Percentiles rank a stretch among this genome's conserved stretches.
Conservation (phyloP, 2,329 filamentous ascomycete genomes). For the Ploettnerulaceae sp. region DNA sequence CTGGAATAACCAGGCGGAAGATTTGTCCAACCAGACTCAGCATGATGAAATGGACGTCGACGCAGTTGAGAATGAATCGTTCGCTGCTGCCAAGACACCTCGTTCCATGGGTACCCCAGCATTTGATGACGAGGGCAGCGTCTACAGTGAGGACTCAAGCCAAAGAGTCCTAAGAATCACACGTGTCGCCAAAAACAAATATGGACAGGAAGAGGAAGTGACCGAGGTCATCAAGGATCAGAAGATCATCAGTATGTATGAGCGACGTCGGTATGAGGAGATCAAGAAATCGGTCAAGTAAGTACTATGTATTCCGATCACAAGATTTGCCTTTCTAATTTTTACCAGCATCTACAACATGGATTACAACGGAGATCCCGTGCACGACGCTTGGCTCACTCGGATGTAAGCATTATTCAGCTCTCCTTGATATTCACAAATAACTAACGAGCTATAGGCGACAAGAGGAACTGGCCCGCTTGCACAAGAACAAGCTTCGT, state of each 20-base stretch:
- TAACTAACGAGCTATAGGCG: too few species aligned
- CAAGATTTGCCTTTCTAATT: conserved; percentile 15
- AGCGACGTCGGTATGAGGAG: conserved; percentile 57
- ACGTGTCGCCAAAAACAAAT: conserved; percentile 58
- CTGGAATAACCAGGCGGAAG: conserved; percentile 82
- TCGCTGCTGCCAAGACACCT: conserved; percentile 49
- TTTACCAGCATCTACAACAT: conserved; percentile 50
- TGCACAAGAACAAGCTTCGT: conserved; percentile 88
- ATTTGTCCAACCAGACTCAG: conserved; percentile 67
- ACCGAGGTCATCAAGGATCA: conserved; percentile 67
- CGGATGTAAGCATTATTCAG: too few species aligned
- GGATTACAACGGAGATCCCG: conserved; percentile 60
- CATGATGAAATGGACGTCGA: conserved; percentile 54
- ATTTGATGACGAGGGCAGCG: conserved; percentile 74
- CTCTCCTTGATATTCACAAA: too few species aligned
- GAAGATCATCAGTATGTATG: conserved; percentile 83
- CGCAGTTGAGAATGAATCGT: conserved; percentile 50
- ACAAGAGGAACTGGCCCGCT: conserved; percentile 69
- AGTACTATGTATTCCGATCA: neutral
- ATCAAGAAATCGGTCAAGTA: conserved; percentile 38
- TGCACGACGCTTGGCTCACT: conserved; percentile 46
- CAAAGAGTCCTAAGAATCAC: conserved; percentile 69
- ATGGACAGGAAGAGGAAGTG: conserved; percentile 57
- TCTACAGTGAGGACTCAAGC: conserved; percentile 64
- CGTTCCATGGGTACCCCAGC: conserved; percentile 62